phyloP scores from a whole-genome alignment of 371 early-diverging fungal species.

The Mucor piriformis region DNA sequence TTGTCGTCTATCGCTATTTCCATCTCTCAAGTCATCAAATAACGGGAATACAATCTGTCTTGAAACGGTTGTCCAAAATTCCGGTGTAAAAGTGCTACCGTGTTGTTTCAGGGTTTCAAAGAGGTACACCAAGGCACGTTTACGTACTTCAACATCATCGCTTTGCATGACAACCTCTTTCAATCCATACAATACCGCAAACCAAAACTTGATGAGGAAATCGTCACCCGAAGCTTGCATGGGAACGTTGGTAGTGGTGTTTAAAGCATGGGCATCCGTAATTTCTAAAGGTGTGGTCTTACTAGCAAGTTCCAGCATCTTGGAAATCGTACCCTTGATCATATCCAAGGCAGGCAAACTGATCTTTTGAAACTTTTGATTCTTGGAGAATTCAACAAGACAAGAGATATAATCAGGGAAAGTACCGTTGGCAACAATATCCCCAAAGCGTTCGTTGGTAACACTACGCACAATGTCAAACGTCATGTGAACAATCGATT shows the following conservation, averaged over 20 bases:
- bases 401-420: constrained; percentile 83
- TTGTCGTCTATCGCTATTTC: constrained; percentile 27
- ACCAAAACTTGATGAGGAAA: constrained; percentile 69
- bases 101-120: constrained; percentile 80
- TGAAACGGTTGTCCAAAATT: constrained; percentile 83
- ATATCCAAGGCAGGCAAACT: constrained; percentile 61
- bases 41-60: constrained; percentile 87
- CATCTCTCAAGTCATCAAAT: constrained; percentile 78
- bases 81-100: constrained; percentile 69
- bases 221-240: constrained; percentile 43
- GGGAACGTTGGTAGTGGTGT: constrained; percentile 12
- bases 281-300: constrained; percentile 44
- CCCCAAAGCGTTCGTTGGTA: constrained; percentile 67
- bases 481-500: constrained; percentile 64
- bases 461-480: constrained; percentile 71
- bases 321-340: constrained; percentile 54
- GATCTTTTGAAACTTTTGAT: constrained; percentile 58
- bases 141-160: constrained; percentile 89
- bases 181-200: constrained; percentile 84
- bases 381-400: constrained; percentile 77
- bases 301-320: constrained; percentile 50
- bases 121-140: constrained; percentile 78
- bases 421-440: constrained; percentile 68
- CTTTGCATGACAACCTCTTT: constrained; percentile 88
- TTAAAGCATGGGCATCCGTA: constrained; percentile 36